Conservation (phyloP, 306 rosid genomes). For the Chamaecrista fasciculata region DNA sequence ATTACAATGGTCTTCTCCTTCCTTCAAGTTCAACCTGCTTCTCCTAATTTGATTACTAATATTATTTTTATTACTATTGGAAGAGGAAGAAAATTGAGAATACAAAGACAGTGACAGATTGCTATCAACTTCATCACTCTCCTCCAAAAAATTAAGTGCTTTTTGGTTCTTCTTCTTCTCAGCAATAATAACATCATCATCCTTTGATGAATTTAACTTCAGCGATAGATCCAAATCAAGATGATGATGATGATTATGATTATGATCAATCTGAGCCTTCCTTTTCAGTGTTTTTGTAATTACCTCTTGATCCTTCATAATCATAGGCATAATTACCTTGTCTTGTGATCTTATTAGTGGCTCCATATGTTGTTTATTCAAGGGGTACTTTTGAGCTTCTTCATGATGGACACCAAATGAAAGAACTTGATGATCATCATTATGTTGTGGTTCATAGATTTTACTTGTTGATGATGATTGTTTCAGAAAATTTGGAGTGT, state of each 20-base stretch:
- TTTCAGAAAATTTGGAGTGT: slow-evolving; percentile 33
- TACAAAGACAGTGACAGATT: slow-evolving; percentile 63
- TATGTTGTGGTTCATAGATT: slow-evolving; percentile 33
- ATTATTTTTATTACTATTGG: slow-evolving; percentile 16
- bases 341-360: slow-evolving; percentile 26
- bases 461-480: slow-evolving; percentile 33
- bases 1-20: slow-evolving; percentile 11
- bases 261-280: slow-evolving; percentile 39
- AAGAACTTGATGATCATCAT: slow-evolving; percentile 37
- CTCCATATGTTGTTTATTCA: slow-evolving; percentile 18
- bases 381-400: not conserved
- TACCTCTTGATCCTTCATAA: slow-evolving; percentile 15
- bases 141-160: slow-evolving; percentile 33
- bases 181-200: not conserved
- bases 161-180: slow-evolving; percentile 20
- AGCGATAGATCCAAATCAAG: slow-evolving; percentile 80
- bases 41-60: slow-evolving; percentile 35
- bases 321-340: slow-evolving; percentile 12
- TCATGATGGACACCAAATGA: slow-evolving; percentile 27
- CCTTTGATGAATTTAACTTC: slow-evolving; percentile 45
- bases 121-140: slow-evolving; percentile 37
- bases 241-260: slow-evolving; percentile 13
- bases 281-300: slow-evolving; percentile 46
- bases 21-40: slow-evolving; percentile 31
- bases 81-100: slow-evolving; percentile 40